phyloP scores from a whole-genome alignment of 129 eudicot genomes.

The Flaveria trinervia region DNA sequence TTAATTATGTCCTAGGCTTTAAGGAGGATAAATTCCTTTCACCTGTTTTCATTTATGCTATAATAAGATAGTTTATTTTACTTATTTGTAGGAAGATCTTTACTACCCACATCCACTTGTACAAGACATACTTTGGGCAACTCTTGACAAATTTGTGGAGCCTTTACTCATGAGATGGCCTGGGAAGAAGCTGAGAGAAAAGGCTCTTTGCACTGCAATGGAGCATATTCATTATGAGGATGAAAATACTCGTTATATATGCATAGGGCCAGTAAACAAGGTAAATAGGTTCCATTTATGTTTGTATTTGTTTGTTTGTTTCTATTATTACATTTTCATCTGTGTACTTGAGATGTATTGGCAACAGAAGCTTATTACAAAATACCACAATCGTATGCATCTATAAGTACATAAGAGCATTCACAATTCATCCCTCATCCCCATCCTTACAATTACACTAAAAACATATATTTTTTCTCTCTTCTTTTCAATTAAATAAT shows the following conservation, averaged over 20 bases:
- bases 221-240: conserved; percentile 94
- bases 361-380: background rate
- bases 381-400: background rate
- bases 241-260: conserved; percentile 82
- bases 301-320: background rate
- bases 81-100: conserved; percentile 83
- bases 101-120: conserved; percentile 89
- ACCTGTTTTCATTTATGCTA: background rate
- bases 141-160: conserved; percentile 72
- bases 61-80: background rate
- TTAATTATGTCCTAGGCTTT: conserved; percentile 8
- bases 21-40: conserved; percentile 10
- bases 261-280: conserved; percentile 96
- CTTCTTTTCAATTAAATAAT: too few relatives aligned
- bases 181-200: conserved; percentile 76
- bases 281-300: conserved; percentile 30
- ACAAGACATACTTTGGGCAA: conserved; percentile 88
- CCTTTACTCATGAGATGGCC: conserved; percentile 89
- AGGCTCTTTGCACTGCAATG: conserved; percentile 67
- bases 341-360: background rate
- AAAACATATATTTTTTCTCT: too few relatives aligned
- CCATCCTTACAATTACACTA: too few relatives aligned
- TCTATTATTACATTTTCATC: conserved; percentile 1
- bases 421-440: too few relatives aligned
- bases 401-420: background rate